phyloP scores from a whole-genome alignment of 2,329 filamentous ascomycete genomes.

The Neurospora sp. region DNA sequence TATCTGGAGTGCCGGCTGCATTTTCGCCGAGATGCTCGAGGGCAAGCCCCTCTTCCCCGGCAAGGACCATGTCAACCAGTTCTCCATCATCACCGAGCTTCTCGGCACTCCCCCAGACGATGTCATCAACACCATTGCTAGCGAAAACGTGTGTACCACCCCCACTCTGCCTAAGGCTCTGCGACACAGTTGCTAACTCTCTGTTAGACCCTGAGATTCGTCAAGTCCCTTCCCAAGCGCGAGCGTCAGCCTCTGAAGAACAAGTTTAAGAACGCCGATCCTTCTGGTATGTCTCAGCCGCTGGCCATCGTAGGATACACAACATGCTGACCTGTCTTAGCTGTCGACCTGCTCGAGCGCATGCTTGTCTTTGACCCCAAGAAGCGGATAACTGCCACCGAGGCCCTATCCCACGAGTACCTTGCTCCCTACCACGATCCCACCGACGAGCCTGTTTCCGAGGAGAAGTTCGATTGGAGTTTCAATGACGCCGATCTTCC shows the following conservation, averaged over 20 bases:
- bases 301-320: neutral
- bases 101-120: conserved; percentile 94
- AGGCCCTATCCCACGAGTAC: conserved; percentile 85
- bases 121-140: conserved; percentile 97
- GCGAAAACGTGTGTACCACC: conserved; percentile 67
- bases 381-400: conserved; percentile 79
- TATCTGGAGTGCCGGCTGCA: conserved; percentile 98
- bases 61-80: conserved; percentile 99
- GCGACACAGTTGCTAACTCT: conserved; percentile 2
- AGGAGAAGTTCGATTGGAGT: conserved; percentile 99
- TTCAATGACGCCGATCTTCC: conserved; percentile 97
- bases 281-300: conserved; percentile 49
- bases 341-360: conserved; percentile 84
- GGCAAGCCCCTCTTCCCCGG: conserved; percentile 97
- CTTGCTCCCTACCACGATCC: conserved; percentile 95
- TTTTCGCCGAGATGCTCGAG: conserved; percentile 98
- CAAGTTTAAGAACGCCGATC: conserved; percentile 95
- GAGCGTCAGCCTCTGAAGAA: conserved; percentile 76
- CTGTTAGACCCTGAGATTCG: conserved; percentile 78
- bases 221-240: conserved; percentile 91
- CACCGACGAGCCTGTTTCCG: conserved; percentile 86
- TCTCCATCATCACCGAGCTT: conserved; percentile 97
- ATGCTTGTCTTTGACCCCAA: conserved; percentile 99
- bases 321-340: conserved; percentile 32
- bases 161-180: neutral